Conservation (phyloP, 257 asterid species). For the Ajuga chamaepitys region DNA sequence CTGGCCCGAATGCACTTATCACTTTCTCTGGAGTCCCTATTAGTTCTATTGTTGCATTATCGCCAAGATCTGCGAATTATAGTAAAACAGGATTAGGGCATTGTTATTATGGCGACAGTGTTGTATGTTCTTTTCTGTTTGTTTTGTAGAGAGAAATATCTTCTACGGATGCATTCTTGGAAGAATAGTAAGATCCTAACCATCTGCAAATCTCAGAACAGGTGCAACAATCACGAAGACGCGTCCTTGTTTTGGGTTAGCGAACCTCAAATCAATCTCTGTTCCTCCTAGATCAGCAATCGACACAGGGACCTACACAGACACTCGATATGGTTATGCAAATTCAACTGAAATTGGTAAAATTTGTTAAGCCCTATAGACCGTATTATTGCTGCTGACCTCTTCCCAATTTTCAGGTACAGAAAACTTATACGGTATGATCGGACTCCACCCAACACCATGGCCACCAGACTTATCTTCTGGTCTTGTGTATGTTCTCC, state of each 20-base stretch:
- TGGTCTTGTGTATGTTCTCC: slow-evolving; percentile 94
- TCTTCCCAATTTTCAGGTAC: slow-evolving; percentile 87
- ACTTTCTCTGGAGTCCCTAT: slow-evolving; percentile 89
- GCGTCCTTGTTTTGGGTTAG: slow-evolving; percentile 78
- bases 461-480: slow-evolving; percentile 97
- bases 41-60: slow-evolving; percentile 65
- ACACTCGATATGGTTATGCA: not conserved
- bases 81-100: slow-evolving; percentile 11
- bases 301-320: slow-evolving; percentile 84
- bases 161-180: not conserved
- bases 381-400: slow-evolving; percentile 24
- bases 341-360: not conserved
- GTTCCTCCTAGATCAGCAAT: slow-evolving; percentile 98
- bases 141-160: not conserved
- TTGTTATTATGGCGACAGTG: not conserved
- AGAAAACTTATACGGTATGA: slow-evolving; percentile 67
- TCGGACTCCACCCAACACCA: slow-evolving; percentile 99
- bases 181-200: slow-evolving; percentile 40
- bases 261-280: slow-evolving; percentile 88
- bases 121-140: not conserved
- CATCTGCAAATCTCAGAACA: slow-evolving; percentile 73
- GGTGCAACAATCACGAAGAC: slow-evolving; percentile 81
- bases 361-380: not conserved
- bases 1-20: slow-evolving; percentile 93
- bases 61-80: slow-evolving; percentile 53